Base-by-base conservation (phyloP, 2,329 filamentous ascomycete species). In the Chaetoscypha palmicola region DNA sequence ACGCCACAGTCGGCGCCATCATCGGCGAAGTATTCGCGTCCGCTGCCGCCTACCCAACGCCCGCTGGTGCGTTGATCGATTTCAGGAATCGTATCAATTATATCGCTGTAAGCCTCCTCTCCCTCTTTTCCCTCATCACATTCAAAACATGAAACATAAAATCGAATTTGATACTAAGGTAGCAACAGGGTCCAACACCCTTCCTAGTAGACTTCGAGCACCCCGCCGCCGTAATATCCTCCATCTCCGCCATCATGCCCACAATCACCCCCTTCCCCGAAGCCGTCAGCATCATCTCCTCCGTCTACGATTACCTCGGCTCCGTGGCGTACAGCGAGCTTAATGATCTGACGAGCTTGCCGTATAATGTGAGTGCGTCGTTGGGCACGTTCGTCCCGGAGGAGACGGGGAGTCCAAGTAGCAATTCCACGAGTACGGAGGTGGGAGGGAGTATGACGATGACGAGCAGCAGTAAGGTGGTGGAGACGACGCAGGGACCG, bases 171-270 rank as follows among this genome's bases (percentile, higher is more conserved):
- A 12, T 10, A 24, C 35, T 38, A 24, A 38, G 4, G 8, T 14
- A 14, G 16, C 21, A 12, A n/a, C 22, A 38, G 35, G 35, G 35
- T 14, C 35, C 35, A 38, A 38, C 35, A 5, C 35, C 35, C 20
- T 38, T 38, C 35, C 35, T 38, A 5, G 20, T 17, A n/a, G 35
- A 38, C 35, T 24, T 38, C 35, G 35, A 38, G 22, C 23, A 38
- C 35, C 35, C 35, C 12, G 19, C 35, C 12, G 20, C 35, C 5
- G 35, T 38, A 4, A 19, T 38, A 8, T 22, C 35, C 35, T 38
- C 35, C 9, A 30, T 31, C 12, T 28, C 37, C 22, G 37, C 24
- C 23, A 9, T 39, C 14, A 28, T 31, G 14, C 37, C 37, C n/a
- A 39, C 37, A 2, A 19, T 17, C 23, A 24, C 35, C 14, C 35